Evolutionary conservation across 345 rosid genomes (phyloP), one percentile per base, ranked within the genome.

Genomic region (Zanthoxylum bungeanum): DNA sequence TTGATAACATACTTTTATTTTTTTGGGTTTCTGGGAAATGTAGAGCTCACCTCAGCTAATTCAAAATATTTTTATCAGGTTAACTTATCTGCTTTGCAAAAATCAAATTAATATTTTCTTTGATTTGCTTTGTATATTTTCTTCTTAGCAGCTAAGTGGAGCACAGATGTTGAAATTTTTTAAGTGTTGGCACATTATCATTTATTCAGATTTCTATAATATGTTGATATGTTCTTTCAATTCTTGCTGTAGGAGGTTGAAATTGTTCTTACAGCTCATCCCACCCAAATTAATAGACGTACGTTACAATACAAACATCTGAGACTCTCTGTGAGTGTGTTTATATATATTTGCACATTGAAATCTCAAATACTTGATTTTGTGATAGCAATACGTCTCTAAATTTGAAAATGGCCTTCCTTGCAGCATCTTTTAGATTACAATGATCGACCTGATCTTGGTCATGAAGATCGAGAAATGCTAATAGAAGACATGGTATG

Each of bases 241-340:
- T 60, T 75, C 61, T 70, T 73, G 24, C 42, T 76, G 77, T 87
- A 93, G 93, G 98, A 86, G 80, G 93, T 94, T 37, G 98, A 94
- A 83, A 92, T 94, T 72, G 98, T 94, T 79, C 98, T 94, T 56
- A 94, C 98, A 63, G 98, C 98, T 56, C 98, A 94, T 79, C 98
- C 98, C 59, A 94, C 98, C 77, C 98, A 94, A 84, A 94, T 94
- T 70, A 89, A 89, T 70, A 91, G 98, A 4, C 86, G 98, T 58
- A 94, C 98, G 71, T 86, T 92, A 82, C 98, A 94, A 66, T 92
- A 94, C 80, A 94, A 92, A 76, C 98, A 94, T 87, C 72, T 92
- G 28, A 92, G 97, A 79, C 88, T 94, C 71, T 93, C 97, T 66
- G 97, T 91, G 83, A 88, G 96, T 76, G 44, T 42, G 14, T 67